Conservation (phyloP, 148 eudicot genomes). For the Suaeda aralocaspica region DNA sequence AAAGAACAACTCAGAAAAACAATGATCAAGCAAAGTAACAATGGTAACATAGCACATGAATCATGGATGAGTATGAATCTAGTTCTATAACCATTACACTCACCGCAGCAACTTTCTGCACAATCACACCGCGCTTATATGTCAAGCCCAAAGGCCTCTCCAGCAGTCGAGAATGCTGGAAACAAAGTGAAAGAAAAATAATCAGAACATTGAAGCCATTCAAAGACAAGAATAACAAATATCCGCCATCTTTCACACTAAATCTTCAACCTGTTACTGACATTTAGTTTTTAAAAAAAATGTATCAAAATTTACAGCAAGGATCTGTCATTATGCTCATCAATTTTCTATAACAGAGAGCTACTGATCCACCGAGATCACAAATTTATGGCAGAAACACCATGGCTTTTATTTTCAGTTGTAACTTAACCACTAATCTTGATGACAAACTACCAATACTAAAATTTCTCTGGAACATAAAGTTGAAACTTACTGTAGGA, state of each 20-base stretch:
- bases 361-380: not conserved
- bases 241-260: not conserved
- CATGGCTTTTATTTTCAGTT: not conserved
- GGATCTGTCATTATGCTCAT: not conserved
- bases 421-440: not conserved
- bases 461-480: not conserved
- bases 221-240: not conserved
- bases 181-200: constrained; percentile 9
- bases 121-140: constrained; percentile 60
- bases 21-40: not conserved
- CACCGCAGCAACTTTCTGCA: constrained; percentile 66
- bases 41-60: not conserved
- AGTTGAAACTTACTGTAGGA: constrained; percentile 45
- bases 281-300: not conserved
- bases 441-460: not conserved
- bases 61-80: not conserved
- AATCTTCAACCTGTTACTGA: not conserved
- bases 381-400: not conserved
- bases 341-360: not conserved
- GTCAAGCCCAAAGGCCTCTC: constrained; percentile 69
- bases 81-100: constrained; percentile 15
- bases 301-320: not conserved
- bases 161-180: constrained; percentile 75
- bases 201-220: constrained; percentile 12
- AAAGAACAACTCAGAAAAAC: constrained; percentile 14